phyloP scores from a whole-genome alignment of 768 basidiomycete species.

The Symmetrospora coprosmae region DNA sequence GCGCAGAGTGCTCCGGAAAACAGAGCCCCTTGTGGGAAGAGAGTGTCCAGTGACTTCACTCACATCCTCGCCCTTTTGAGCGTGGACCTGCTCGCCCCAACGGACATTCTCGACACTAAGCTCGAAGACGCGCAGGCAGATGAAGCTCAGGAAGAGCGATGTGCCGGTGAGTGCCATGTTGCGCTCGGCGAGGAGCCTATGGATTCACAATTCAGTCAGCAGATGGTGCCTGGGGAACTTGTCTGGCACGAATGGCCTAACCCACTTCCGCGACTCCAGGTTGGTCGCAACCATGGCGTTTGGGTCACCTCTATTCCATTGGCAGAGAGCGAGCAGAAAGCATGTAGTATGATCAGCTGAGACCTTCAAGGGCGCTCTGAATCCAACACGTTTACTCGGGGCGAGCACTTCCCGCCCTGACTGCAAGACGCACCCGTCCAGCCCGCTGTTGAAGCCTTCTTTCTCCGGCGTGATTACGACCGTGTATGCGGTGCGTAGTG shows the following conservation, averaged over 20 bases:
- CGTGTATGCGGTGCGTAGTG: slow-evolving; percentile 11
- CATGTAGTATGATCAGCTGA: no score
- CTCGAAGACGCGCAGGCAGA: slow-evolving; percentile 7
- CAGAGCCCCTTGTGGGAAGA: no score
- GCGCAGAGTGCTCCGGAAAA: neutral
- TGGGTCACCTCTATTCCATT: no score
- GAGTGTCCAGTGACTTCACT: no score
- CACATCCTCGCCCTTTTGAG: slow-evolving; percentile 7
- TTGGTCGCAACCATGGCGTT: no score
- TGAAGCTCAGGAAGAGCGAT: slow-evolving; percentile 6
- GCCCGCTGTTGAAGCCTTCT: slow-evolving; percentile 5
- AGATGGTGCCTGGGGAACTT: no score
- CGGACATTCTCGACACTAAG: slow-evolving; percentile 13
- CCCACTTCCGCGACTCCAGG: no score
- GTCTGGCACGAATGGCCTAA: no score
- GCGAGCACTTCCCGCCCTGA: no score
- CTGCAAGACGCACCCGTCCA: slow-evolving; percentile 20
- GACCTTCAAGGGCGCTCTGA: no score
- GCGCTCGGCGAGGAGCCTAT: slow-evolving; percentile 17
- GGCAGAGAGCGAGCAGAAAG: no score
- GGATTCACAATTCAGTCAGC: no score
- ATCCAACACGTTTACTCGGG: neutral
- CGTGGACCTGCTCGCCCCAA: neutral
- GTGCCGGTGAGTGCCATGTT: slow-evolving; percentile 8
- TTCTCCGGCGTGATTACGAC: neutral